These are phyloP conservation scores for Umbelopsis sp. DNA, from an alignment of 192 early-diverging fungal genomes.

Conservation along the genomic window DNA sequence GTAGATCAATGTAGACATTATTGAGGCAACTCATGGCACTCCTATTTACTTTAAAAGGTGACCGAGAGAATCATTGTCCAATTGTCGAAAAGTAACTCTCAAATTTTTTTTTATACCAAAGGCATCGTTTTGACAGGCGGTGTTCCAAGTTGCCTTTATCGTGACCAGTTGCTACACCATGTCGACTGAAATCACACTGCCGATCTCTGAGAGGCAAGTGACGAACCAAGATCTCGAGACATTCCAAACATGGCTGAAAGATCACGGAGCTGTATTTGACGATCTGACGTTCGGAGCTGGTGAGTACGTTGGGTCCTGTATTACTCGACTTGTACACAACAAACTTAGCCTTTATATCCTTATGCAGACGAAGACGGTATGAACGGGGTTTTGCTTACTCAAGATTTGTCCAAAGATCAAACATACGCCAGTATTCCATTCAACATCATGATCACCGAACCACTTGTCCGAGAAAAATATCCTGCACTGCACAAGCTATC, in stretches of 20 bases:
- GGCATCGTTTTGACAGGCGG: conserved; percentile 10
- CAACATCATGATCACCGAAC: conserved; percentile 49
- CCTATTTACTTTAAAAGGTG: no score
- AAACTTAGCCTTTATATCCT: not conserved
- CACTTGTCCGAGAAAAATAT: conserved; percentile 42
- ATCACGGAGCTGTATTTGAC: not conserved
- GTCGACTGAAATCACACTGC: not conserved
- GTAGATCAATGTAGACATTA: no score
- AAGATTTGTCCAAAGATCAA: conserved; percentile 20
- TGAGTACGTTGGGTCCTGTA: not conserved
- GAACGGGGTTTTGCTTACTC: not conserved
- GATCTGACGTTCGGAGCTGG: conserved; percentile 3
- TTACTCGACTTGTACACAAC: not conserved
- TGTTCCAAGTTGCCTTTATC: not conserved
- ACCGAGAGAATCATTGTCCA: no score
- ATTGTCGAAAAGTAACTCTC: not conserved
- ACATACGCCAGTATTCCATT: conserved; percentile 58
- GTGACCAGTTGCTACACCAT: no score
- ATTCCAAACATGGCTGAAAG: not conserved
- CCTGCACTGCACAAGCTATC: conserved; percentile 24
- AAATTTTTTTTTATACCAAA: not conserved
- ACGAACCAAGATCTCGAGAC: not conserved
- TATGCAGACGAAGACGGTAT: conserved; percentile 5
- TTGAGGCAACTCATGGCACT: no score
- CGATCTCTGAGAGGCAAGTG: not conserved